Evolutionary conservation across 495 filamentous ascomycete genomes (phyloP).

Genomic region (Hypomontagnella monticulosa): DNA sequence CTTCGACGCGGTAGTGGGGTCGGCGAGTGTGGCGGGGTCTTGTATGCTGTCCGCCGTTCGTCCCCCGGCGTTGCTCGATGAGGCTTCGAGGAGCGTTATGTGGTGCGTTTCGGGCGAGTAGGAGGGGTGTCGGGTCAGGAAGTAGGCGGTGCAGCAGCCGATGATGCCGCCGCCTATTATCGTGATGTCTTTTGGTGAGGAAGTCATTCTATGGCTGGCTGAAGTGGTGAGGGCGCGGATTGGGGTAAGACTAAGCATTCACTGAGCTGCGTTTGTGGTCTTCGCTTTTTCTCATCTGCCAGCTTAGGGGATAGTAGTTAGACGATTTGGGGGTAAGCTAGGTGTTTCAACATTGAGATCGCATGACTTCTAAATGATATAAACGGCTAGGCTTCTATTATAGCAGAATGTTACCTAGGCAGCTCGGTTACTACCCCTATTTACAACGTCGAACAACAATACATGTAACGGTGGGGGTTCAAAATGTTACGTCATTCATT

Average conservation of each 20-base stretch:
- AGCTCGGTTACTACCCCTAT: not conserved
- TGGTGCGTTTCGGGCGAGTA: constrained; percentile 74
- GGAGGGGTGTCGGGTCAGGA: constrained; percentile 79
- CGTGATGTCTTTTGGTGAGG: constrained; percentile 42
- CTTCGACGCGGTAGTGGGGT: constrained; percentile 41
- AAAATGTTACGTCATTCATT: not conserved
- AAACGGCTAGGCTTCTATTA: too few relatives aligned
- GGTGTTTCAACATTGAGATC: too few relatives aligned
- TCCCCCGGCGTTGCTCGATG: constrained; percentile 54
- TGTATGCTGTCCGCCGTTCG: constrained; percentile 48
- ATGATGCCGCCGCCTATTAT: constrained; percentile 83
- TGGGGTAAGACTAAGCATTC: constrained; percentile 23
- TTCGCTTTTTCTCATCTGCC: not conserved
- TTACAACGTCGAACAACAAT: too few relatives aligned
- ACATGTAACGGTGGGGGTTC: not conserved
- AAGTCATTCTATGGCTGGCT: constrained; percentile 36
- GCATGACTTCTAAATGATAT: too few relatives aligned
- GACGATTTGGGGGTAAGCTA: not conserved
- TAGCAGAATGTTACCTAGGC: not conserved
- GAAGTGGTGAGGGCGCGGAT: constrained; percentile 26
- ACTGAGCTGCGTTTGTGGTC: constrained; percentile 1
- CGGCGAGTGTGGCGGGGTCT: constrained; percentile 44
- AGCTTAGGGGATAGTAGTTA: not conserved
- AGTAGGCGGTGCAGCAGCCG: constrained; percentile 86
- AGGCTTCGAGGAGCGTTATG: constrained; percentile 84